Evolutionary conservation across 805 yeast genomes (phyloP).

Genomic region (Nakazawaea ernobii): DNA sequence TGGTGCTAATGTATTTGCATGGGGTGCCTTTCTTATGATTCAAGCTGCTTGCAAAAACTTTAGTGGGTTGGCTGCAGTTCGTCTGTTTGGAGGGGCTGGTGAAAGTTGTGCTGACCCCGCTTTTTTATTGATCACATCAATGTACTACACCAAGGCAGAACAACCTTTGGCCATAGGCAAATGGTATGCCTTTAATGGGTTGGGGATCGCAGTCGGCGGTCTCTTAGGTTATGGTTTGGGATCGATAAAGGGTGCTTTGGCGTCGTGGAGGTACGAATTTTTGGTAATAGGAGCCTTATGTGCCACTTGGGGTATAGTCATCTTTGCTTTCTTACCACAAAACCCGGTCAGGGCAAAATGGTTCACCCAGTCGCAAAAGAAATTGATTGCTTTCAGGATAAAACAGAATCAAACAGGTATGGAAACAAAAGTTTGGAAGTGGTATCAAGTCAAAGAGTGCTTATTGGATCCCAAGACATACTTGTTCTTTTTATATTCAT

Average conservation of each 20-base stretch:
- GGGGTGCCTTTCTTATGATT: slow-evolving; percentile 37
- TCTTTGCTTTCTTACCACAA: slow-evolving; percentile 20
- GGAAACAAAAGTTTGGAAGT: slow-evolving; percentile 23
- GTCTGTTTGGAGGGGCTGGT: slow-evolving; percentile 22
- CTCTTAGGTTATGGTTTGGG: slow-evolving; percentile 9
- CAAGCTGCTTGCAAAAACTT: slow-evolving; percentile 35
- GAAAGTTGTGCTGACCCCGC: slow-evolving; percentile 5
- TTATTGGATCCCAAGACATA: slow-evolving; percentile 20
- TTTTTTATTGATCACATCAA: slow-evolving; percentile 37
- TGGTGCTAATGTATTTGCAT: slow-evolving; percentile 27
- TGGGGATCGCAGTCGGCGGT: slow-evolving; percentile 9
- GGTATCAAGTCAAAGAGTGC: slow-evolving; percentile 21
- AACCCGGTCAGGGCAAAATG: slow-evolving; percentile 20
- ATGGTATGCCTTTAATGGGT: slow-evolving; percentile 53
- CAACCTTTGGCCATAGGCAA: slow-evolving; percentile 48
- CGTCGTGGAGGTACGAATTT: slow-evolving; percentile 11
- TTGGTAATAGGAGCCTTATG: slow-evolving; percentile 8
- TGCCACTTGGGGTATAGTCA: slow-evolving; percentile 9
- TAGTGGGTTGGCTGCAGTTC: slow-evolving; percentile 32
- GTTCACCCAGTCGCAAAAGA: slow-evolving; percentile 15
- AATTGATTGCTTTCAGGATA: slow-evolving; percentile 21
- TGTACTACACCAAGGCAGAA: slow-evolving; percentile 54
- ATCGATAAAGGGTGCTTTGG: slow-evolving; percentile 5
- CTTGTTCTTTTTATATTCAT: slow-evolving; percentile 12
- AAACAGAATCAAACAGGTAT: slow-evolving; percentile 24